These are phyloP conservation scores for Colletotrichum falcatum DNA, from an alignment of 2,329 filamentous ascomycete species.

Conservation along the genomic window DNA sequence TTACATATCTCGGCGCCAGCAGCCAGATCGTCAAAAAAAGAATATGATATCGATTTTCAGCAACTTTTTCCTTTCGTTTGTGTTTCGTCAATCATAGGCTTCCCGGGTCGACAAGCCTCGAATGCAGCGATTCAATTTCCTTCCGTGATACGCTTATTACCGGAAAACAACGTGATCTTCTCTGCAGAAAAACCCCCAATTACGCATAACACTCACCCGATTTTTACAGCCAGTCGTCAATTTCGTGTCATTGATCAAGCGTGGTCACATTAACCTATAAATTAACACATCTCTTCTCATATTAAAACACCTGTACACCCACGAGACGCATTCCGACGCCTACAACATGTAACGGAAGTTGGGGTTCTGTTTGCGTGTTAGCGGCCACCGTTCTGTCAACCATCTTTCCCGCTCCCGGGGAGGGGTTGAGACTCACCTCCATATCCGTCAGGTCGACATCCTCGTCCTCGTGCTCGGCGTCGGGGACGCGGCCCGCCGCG, in stretches of 20 bases:
- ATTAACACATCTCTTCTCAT: background rate
- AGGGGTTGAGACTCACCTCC: constrained; percentile 49
- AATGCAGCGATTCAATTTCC: background rate
- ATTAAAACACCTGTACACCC: background rate
- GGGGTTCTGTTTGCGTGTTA: constrained; percentile 44
- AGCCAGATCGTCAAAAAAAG: background rate
- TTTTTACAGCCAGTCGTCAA: too few species aligned
- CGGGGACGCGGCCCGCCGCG: constrained; percentile 17
- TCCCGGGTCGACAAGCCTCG: background rate
- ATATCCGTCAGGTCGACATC: constrained; percentile 54
- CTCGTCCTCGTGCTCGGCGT: constrained; percentile 44
- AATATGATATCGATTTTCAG: constrained; percentile 8
- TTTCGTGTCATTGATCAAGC: background rate
- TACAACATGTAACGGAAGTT: constrained; percentile 48
- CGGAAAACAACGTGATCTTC: background rate
- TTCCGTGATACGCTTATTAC: background rate
- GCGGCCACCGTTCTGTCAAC: background rate
- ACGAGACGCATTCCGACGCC: background rate
- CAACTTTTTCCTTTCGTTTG: background rate
- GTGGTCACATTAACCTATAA: background rate
- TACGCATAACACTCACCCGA: too few species aligned
- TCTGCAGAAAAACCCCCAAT: too few species aligned
- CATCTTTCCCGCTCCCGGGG: background rate
- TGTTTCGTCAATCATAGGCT: background rate
- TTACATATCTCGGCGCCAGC: constrained; percentile 56